phyloP scores from a whole-genome alignment of 2,329 filamentous ascomycete species.

The Fusarium sp. region DNA sequence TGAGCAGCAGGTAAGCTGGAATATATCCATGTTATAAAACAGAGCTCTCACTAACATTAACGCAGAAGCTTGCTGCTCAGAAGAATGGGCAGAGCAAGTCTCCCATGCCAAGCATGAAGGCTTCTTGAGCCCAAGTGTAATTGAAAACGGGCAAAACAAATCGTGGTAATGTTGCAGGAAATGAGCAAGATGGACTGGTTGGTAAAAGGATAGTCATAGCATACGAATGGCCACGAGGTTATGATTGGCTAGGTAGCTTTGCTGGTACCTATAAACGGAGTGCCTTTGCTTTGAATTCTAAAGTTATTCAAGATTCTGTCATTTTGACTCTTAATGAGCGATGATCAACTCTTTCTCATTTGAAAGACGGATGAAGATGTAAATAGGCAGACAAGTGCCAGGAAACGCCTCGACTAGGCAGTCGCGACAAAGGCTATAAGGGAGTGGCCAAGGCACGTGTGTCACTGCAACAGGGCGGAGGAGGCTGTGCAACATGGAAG shows the following conservation, averaged over 20 bases:
- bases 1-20: slow-evolving; percentile 53
- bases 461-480: slow-evolving; percentile 26
- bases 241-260: slow-evolving; percentile 20
- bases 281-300: slow-evolving; percentile 12
- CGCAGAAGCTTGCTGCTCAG: slow-evolving; percentile 22
- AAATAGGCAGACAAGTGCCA: slow-evolving; percentile 15
- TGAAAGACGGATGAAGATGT: neutral
- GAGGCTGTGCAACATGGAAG: slow-evolving; percentile 8
- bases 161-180: neutral
- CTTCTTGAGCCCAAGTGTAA: slow-evolving; percentile 10
- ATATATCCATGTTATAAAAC: neutral
- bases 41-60: slow-evolving; percentile 9
- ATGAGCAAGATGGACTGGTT: neutral
- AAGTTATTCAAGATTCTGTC: neutral
- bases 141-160: neutral
- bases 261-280: neutral
- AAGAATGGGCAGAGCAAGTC: slow-evolving; percentile 30
- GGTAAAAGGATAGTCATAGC: neutral
- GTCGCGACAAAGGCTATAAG: neutral
- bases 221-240: slow-evolving; percentile 26
- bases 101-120: slow-evolving; percentile 39
- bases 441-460: slow-evolving; percentile 6
- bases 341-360: neutral
- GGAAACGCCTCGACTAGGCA: slow-evolving; percentile 14
- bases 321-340: neutral